Conservation (phyloP, 2,329 filamentous ascomycete species). For the Tolypocladium capitatum region DNA sequence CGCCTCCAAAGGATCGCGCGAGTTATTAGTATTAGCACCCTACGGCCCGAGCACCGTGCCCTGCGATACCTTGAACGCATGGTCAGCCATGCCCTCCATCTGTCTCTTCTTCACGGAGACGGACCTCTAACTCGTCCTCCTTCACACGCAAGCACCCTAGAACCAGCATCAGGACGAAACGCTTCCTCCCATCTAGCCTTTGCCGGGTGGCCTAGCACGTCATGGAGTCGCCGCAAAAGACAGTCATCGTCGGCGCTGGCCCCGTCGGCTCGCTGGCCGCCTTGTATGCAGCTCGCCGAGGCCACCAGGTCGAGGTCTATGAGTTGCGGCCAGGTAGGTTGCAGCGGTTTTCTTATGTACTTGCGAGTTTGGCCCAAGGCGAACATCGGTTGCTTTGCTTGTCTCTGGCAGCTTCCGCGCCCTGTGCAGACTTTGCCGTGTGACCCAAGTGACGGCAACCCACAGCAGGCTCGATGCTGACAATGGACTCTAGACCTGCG, state of each 20-base stretch:
- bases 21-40: no score
- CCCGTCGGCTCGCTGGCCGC: constrained; percentile 88
- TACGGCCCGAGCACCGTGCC: no score
- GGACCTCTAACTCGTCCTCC: not conserved
- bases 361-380: not conserved
- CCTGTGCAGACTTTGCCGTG: not conserved
- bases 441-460: not conserved
- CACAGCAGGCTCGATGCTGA: not conserved
- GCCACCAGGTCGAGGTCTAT: constrained; percentile 85
- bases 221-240: constrained; percentile 36
- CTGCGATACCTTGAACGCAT: no score
- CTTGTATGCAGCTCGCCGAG: constrained; percentile 79
- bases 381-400: not conserved
- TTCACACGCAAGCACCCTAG: not conserved
- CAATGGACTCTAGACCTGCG: constrained; percentile 57
- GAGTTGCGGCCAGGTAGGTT: constrained; percentile 75
- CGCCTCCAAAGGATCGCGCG: no score
- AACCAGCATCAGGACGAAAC: not conserved
- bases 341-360: no score
- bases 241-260: constrained; percentile 79
- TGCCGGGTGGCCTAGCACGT: not conserved
- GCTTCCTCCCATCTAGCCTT: not conserved
- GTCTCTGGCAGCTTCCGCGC: not conserved
- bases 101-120: not conserved
- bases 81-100: not conserved